These are phyloP conservation scores for Avena sativa DNA, from an alignment of 176 grass and related monocot genomes.

Conservation along the genomic window DNA sequence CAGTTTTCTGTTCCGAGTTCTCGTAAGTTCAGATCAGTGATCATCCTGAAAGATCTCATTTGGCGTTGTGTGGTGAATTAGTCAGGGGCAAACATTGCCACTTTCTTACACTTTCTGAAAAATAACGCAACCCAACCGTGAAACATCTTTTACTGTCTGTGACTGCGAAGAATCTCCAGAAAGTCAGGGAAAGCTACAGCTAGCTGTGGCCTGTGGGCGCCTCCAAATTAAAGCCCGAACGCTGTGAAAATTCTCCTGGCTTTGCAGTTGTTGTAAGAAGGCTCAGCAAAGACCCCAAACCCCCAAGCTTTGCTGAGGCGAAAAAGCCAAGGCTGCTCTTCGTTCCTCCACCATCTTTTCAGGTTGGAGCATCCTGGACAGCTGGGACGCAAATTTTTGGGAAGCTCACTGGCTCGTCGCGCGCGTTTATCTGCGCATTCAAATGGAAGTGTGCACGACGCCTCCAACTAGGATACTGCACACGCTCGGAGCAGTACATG, in stretches of 20 bases:
- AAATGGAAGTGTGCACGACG: constrained; percentile 16
- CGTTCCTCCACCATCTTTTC: constrained; percentile 22
- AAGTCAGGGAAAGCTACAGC: constrained; percentile 39
- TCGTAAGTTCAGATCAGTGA: not conserved
- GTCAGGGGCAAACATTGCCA: not conserved
- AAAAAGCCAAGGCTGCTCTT: constrained; percentile 35
- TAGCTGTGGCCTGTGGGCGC: not conserved
- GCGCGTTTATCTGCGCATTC: not conserved
- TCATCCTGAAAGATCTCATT: not conserved
- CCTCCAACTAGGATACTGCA: not conserved
- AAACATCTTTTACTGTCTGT: not conserved
- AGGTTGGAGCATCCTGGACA: constrained; percentile 21
- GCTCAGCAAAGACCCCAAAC: constrained; percentile 15
- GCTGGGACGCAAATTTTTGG: not conserved
- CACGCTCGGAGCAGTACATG: not conserved
- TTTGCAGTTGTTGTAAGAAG: not conserved
- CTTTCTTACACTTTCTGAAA: not conserved
- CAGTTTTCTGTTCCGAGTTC: not conserved
- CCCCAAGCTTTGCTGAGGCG: constrained; percentile 21
- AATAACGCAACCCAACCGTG: not conserved
- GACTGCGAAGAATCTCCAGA: constrained; percentile 13
- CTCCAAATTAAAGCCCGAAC: not conserved
- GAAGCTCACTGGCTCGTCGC: not conserved
- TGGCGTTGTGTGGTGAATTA: not conserved
- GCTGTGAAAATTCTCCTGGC: constrained; percentile 14